A percentile compares a stretch with the other conserved stretches of the same genome.
These are phyloP conservation scores for Cyberlindnera mrakii DNA, from an alignment of 805 yeast genomes.

Conservation along the genomic window DNA sequence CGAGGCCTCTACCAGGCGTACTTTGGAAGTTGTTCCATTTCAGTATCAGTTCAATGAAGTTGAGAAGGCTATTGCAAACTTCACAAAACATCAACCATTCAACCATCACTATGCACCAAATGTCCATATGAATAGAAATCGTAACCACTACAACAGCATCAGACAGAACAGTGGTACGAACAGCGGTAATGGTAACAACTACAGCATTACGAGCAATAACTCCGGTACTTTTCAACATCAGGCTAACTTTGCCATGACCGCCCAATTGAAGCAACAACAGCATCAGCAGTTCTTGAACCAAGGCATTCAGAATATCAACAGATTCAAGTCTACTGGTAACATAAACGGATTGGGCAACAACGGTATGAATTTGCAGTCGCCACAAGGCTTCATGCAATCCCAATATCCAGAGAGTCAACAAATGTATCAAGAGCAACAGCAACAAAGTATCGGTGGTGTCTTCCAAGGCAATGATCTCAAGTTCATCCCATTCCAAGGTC, in stretches of 20 bases:
- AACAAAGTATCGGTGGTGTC: neutral
- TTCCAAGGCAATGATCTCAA: constrained; percentile 3
- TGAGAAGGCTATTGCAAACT: constrained; percentile 25
- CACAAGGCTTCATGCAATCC: neutral
- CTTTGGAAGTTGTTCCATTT: constrained; percentile 18
- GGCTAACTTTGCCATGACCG: constrained; percentile 15
- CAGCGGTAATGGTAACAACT: constrained; percentile 3
- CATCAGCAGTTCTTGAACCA: constrained; percentile 17
- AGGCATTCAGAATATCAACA: constrained; percentile 15
- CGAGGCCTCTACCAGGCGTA: neutral
- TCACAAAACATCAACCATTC: constrained; percentile 25
- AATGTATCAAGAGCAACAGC: neutral
- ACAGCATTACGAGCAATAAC: constrained; percentile 3
- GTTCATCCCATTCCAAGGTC: constrained; percentile 10
- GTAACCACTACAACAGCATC: constrained; percentile 6
- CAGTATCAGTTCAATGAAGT: constrained; percentile 23
- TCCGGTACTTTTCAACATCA: constrained; percentile 8
- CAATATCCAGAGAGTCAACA: constrained; percentile 1
- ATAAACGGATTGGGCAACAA: constrained; percentile 2
- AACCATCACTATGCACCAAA: constrained; percentile 27
- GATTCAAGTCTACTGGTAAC: constrained; percentile 12
- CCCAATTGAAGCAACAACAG: constrained; percentile 22
- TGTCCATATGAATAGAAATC: constrained; percentile 17
- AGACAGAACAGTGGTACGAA: constrained; percentile 4
- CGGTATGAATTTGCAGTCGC: neutral